Base-by-base conservation (phyloP, 2,329 filamentous ascomycete species). In the Dothideomycetidae sp. region DNA sequence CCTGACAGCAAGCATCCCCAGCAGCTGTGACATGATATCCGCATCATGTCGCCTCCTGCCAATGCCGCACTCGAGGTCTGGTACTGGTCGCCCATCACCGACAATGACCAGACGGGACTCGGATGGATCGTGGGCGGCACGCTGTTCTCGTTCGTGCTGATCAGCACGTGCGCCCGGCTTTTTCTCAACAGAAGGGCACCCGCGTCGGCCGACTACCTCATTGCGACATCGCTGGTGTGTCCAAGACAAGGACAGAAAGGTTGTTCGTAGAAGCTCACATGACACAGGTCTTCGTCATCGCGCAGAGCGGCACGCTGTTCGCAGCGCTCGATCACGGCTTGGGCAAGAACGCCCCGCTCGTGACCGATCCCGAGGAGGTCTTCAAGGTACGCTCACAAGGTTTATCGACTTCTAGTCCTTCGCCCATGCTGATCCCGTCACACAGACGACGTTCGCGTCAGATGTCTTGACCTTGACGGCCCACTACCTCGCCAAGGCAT, bases 401-500 rank as follows among this genome's bases (percentile, higher is more conserved):
- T 12, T n/a, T n/a, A n/a, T n/a, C n/a, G n/a, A n/a, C n/a, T n/a
- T 17, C 12, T 5, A 7, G 13, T 10, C 15, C 11, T 9, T 5
- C 16, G 5, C 11, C 15, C 23, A 19, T n/a, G 23, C 4, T n/a
- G 13, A 14, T 13, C 15, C 11, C 19, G 11, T 9, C 9, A 26
- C 5, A 23, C 35, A 29, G 14, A 37, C 19, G 17, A 15, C n/a
- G 2, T 15, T 28, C 21, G 12, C 36, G 3, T 26, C 36, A 4
- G 36, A 38, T 16, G 29, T 41, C 3, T 9, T 43, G 3, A 36
- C 33, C 7, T 32, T 43, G 10, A n/a, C 35, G 5, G 33, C 36
- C 3, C 38, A 41, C 11, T 41, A 38, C 13, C 29, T 43, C 15
- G 42, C 42, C 2, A 44, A 44, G 17, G 5, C 39, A 9, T 41